Evolutionary conservation across 352 stramenopile genomes (phyloP), one percentile per base, ranked within the genome.

Genomic region (Phytophthora pinifolia): DNA sequence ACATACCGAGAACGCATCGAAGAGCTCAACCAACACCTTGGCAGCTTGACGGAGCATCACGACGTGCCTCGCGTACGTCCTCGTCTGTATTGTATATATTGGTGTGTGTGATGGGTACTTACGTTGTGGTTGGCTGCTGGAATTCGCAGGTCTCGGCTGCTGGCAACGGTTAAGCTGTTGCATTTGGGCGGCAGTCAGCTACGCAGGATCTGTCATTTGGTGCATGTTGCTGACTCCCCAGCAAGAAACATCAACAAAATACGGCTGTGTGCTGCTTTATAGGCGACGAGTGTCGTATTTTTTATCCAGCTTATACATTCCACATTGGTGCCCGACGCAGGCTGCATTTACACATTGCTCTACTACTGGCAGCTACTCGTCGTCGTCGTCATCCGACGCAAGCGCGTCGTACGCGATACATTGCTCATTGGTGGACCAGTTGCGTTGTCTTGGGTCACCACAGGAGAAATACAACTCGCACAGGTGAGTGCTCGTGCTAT

Each of bases 31-130:
- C 79, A 97, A 72, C 94, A 98, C 49, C 77, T 99, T 9, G 80
- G 89, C 32, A 92, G 85, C 34, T 74, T 99, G 48, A 99, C 97
- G 1, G 97, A 99, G 76, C 94, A 98, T 62, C 98, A 99, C 74
- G 97, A 99, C 67, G 97, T 99, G 63, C 97, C 97, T 56, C 83
- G 96, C 37, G 92, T 98, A 77, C 46, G 79, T 69, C 22, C 4
- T 50, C 4, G 32, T 29, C 34, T 45, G 9, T 35, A 15, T 33
- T 41, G 18, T 48, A 13, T 3, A 33, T 39, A 33, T 27, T 15
- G n/a, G 17, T 10, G 12, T 2, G 31, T 20, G 12, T 42, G 15
- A 1, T 37, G 41, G 25, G 14, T 47, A 10, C n/a, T 29, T 15
- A 39, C 1, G n/a, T 64, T 32, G 34, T 35, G 42, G 25, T 49